Evolutionary conservation across 352 stramenopile genomes (phyloP).

Genomic region (Globisporangium cystogenes): DNA sequence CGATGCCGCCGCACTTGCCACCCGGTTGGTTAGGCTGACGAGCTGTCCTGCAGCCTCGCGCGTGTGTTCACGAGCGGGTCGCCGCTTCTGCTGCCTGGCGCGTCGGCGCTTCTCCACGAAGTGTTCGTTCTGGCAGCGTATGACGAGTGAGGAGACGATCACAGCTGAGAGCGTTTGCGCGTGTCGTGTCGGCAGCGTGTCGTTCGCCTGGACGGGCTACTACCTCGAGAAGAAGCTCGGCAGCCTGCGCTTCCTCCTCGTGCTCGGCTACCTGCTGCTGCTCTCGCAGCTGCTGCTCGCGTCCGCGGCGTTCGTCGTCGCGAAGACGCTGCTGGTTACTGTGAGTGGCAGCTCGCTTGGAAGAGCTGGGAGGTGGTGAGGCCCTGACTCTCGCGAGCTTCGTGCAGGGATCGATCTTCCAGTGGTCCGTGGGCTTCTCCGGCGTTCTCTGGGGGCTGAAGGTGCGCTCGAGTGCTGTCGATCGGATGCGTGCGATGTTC

Average conservation of each 20-base stretch:
- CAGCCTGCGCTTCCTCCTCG: conserved; percentile 16
- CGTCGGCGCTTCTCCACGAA: conserved; percentile 11
- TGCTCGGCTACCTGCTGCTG: conserved; percentile 14
- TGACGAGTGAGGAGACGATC: too few relatives aligned
- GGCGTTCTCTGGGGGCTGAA: conserved; percentile 21
- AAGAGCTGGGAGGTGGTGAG: background rate
- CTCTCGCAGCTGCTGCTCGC: conserved; percentile 18
- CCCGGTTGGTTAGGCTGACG: background rate
- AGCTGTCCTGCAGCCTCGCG: conserved; percentile 3
- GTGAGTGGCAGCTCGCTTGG: conserved; percentile 3
- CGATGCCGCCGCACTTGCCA: background rate
- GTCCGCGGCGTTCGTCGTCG: conserved; percentile 13
- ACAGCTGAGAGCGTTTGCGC: too few relatives aligned
- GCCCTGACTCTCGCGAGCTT: background rate
- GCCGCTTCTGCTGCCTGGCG: conserved; percentile 1
- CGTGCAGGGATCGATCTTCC: conserved; percentile 10
- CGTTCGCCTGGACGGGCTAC: conserved; percentile 22
- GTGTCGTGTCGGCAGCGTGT: conserved; percentile 14
- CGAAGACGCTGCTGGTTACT: conserved; percentile 9
- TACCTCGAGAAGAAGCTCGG: conserved; percentile 21
- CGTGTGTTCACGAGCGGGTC: background rate
- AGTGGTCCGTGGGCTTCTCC: conserved; percentile 19
- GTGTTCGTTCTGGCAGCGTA: conserved; percentile 2
- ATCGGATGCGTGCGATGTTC: too few relatives aligned
- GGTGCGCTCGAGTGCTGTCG: background rate